Evolutionary conservation across 441 rosid genomes (phyloP).

Genomic region (Gossypium schwendimanii): DNA sequence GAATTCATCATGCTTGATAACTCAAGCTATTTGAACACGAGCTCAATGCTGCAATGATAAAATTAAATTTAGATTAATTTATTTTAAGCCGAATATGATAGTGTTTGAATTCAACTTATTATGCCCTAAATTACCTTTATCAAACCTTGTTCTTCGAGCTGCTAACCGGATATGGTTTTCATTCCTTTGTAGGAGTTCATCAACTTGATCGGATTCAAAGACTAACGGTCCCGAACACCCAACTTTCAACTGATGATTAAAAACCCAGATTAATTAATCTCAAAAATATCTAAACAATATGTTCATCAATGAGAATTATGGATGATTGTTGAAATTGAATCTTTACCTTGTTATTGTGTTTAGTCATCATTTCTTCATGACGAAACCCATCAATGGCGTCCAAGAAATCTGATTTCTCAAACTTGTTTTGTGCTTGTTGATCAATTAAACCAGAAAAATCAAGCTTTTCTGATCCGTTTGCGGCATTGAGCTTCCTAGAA

Average conservation of each 20-base stretch:
- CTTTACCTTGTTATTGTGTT: conserved; percentile 31
- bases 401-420: conserved; percentile 28
- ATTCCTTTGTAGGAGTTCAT: conserved; percentile 51
- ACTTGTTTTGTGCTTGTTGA: conserved; percentile 13
- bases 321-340: background rate
- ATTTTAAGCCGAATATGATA: no score
- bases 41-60: background rate
- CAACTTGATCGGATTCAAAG: conserved; percentile 40
- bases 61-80: no score
- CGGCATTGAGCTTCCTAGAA: conserved; percentile 4
- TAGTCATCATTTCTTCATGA: conserved; percentile 23
- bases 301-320: background rate
- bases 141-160: conserved; percentile 44
- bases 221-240: conserved; percentile 53
- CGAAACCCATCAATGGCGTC: conserved; percentile 22
- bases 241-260: background rate
- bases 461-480: conserved; percentile 9
- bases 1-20: background rate
- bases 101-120: no score
- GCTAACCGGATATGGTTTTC: conserved; percentile 56
- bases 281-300: background rate
- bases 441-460: conserved; percentile 18
- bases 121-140: conserved; percentile 25
- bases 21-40: background rate
- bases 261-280: background rate